Base-by-base conservation (phyloP, 1,284 basidiomycete species). In the Waitea zeae region DNA sequence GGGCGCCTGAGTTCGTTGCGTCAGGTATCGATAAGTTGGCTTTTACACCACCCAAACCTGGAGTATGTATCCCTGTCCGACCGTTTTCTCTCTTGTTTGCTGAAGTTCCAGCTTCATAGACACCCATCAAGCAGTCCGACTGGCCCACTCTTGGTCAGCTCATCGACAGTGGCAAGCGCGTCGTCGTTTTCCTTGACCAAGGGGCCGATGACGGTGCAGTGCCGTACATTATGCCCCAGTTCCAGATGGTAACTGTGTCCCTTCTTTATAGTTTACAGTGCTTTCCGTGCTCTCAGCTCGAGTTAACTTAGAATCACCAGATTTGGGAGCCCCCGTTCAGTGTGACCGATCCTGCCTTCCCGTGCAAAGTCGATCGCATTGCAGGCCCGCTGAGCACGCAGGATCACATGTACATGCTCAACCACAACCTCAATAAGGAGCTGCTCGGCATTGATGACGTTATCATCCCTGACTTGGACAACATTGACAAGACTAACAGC, bases 271-370 rank as follows among this genome's bases (percentile, higher is more conserved):
- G 20, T 27, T 7, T 28, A 14, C 2, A 30, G 36, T 20, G 24
- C 39, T 14, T 14, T 29, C 32, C 28, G 12, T 26, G 13, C 5
- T 30, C 29, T 6, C 9, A 7, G 22, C 7, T 26, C 22, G 89
- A 96, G 54, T 96, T 95, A 51, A 68, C 71, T 7, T 92, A 92
- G 53, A 64, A 95, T n/a, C n/a, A n/a, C n/a, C n/a, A n/a, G n/a
- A n/a, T n/a, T 32, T 96, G 87, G 84, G 90, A 97, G 57, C 82
- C 84, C 30, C 71, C 79, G 2, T 90, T 67, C 51, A 75, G 88
- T 46, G 79, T 92, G 12, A 73, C 72, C 3, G 69, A 76, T 44
- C 60, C 70, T 0, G 62, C 66, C 0, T 96, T 93, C 52, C 70
- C 82, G 47, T 97, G 92, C 58, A 67, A 64, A 24, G 74, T 93